Base-by-base conservation (phyloP, 305 asterid species). In the Lippia alba region DNA sequence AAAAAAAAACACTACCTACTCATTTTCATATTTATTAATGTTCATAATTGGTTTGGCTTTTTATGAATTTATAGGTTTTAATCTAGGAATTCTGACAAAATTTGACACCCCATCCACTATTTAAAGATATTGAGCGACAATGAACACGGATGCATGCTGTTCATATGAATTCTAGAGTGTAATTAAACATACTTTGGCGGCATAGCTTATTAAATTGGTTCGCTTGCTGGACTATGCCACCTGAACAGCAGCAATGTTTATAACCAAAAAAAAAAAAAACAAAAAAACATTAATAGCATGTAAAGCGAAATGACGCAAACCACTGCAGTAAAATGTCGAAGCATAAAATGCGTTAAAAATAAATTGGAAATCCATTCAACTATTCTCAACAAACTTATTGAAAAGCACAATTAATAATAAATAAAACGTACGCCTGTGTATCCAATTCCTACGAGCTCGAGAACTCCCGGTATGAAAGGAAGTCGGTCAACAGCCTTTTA, bases 381-480 rank as follows among this genome's bases (percentile, higher is more conserved):
- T 24, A 24, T 24, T 24, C 30, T 24, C 30, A 24, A 24, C 2
- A 24, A 24, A 24, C 30, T 24, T 24, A 24, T 24, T 24, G 0
- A 9, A 12, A 14, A 0, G 2, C 4, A 46, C 8, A 36, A 8
- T 36, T 36, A 0, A 36, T 36, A 36, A 36, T 36, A 44, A 20
- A 11, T 24, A 24, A 6, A 65, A 86, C 92, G 87, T 83, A 92
- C 98, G 39, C 89, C 96, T 39, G 96, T 82, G 72, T 87, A 90
- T 67, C 92, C 96, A 54, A 92, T 92, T 69, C 96, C 98, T 32
- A 92, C 94, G 8, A 92, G 89, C 88, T 92, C 98, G 24, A 92
- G 75, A 72, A 87, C 85, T 62, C 92, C 96, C 34, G 98, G 98
- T 79, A 92, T 55, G 67, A 92, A 67, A 20, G 98, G 98, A 45